These are phyloP conservation scores for Glonium stellatum DNA, from an alignment of 495 filamentous ascomycete genomes.

Conservation along the genomic window DNA sequence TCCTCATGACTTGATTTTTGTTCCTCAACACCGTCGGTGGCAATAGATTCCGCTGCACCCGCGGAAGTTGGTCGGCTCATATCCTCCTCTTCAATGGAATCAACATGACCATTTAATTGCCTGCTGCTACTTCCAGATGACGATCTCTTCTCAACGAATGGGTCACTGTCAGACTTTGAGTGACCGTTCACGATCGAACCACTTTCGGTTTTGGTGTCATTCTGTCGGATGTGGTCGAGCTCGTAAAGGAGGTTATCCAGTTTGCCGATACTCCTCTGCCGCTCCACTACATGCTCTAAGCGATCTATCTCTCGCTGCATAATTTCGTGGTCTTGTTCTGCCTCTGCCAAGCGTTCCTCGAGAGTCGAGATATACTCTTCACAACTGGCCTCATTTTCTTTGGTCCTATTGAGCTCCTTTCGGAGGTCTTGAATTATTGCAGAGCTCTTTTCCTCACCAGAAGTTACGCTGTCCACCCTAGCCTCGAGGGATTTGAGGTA, in stretches of 20 bases:
- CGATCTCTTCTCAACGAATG: slow-evolving; percentile 23
- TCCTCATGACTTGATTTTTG: slow-evolving; percentile 12
- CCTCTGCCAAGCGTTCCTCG: slow-evolving; percentile 90
- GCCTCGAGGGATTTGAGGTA: slow-evolving; percentile 88
- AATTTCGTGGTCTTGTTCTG: slow-evolving; percentile 89
- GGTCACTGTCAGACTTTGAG: slow-evolving; percentile 29
- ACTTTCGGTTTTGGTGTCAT: slow-evolving; percentile 38
- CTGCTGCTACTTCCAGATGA: slow-evolving; percentile 22
- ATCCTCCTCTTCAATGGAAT: slow-evolving; percentile 28
- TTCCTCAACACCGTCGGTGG: slow-evolving; percentile 25
- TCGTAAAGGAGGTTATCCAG: slow-evolving; percentile 88
- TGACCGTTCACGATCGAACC: slow-evolving; percentile 32
- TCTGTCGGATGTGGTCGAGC: slow-evolving; percentile 71
- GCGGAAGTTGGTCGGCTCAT: slow-evolving; percentile 17
- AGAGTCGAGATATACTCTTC: slow-evolving; percentile 98
- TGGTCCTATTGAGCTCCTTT: slow-evolving; percentile 82
- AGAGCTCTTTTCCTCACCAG: slow-evolving; percentile 85
- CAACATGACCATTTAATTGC: slow-evolving; percentile 19
- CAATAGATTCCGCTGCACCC: slow-evolving; percentile 7
- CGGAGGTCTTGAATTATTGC: slow-evolving; percentile 78
- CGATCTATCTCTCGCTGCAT: slow-evolving; percentile 96
- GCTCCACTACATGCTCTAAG: slow-evolving; percentile 89
- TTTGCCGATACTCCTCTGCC: slow-evolving; percentile 89
- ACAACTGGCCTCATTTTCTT: slow-evolving; percentile 78
- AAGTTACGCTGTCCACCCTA: slow-evolving; percentile 81